phyloP scores from a whole-genome alignment of 2,329 filamentous ascomycete species.

The Fusarium marasasianum region DNA sequence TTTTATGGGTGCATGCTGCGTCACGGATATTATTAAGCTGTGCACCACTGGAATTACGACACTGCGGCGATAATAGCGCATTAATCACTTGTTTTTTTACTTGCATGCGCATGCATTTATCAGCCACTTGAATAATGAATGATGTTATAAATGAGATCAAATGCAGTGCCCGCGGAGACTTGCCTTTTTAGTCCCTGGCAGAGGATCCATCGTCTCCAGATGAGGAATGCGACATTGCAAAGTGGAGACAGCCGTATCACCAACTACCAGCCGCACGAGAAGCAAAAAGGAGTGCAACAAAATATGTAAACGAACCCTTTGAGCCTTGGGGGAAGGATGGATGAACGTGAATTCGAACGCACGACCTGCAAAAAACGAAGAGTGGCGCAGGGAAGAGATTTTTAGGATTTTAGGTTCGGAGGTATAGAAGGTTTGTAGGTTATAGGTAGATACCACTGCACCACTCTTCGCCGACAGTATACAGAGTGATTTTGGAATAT shows the following conservation, averaged over 20 bases:
- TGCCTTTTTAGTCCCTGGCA: background rate
- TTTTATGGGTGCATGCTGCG: conserved; percentile 1
- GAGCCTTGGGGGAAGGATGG: rapidly evolving
- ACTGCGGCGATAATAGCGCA: conserved; percentile 17
- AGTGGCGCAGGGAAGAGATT: background rate
- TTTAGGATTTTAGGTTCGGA: background rate
- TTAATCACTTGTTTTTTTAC: background rate
- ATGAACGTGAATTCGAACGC: background rate
- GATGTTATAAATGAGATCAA: background rate
- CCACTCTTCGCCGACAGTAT: background rate
- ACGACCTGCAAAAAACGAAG: background rate
- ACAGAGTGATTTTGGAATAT: background rate
- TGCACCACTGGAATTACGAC: conserved; percentile 1
- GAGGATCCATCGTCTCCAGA: background rate
- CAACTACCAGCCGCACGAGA: background rate
- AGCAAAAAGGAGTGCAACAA: background rate
- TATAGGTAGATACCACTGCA: conserved; percentile 4
- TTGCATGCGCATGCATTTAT: background rate
- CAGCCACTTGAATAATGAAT: background rate
- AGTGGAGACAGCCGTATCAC: background rate
- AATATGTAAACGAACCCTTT: rapidly evolving
- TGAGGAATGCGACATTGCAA: background rate
- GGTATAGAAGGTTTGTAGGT: background rate
- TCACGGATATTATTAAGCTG: conserved; percentile 18
- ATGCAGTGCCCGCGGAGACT: background rate